Conservation (phyloP, 805 yeast species). For the Candida endomychidarum region DNA sequence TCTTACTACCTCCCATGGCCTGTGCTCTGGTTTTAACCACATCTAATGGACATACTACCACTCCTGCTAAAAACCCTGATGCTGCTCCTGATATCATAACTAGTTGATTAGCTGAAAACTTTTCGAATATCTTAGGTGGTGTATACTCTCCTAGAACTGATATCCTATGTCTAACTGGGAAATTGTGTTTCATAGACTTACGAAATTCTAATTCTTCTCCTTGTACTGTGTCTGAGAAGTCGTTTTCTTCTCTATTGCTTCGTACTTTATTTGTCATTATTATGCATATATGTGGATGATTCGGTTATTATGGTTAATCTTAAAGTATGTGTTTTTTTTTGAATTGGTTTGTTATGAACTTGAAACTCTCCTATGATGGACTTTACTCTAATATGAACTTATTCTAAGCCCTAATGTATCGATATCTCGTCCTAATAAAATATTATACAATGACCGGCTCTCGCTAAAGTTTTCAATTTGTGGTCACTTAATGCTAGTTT, state of each 20-base stretch:
- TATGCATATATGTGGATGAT: constrained; percentile 1
- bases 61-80: constrained; percentile 90
- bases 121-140: constrained; percentile 23
- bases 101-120: constrained; percentile 49
- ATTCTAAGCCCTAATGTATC: too few relatives aligned
- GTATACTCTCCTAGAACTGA: constrained; percentile 18
- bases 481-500: too few relatives aligned
- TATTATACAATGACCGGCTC: neutral
- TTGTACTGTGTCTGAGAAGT: constrained; percentile 37
- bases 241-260: constrained; percentile 12
- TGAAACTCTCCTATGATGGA: too few relatives aligned
- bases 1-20: constrained; percentile 67
- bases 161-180: constrained; percentile 24
- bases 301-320: too few relatives aligned
- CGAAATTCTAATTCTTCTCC: constrained; percentile 40
- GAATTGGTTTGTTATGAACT: too few relatives aligned
- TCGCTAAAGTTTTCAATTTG: too few relatives aligned
- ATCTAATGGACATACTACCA: constrained; percentile 90
- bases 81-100: constrained; percentile 87
- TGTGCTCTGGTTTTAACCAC: constrained; percentile 93
- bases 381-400: too few relatives aligned
- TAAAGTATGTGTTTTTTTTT: too few relatives aligned
- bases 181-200: constrained; percentile 19
- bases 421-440: neutral
- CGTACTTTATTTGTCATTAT: constrained; percentile 8